Evolutionary conservation across 75 land plant genomes (phyloP).

Genomic region (Selaginella tamariscina): DNA sequence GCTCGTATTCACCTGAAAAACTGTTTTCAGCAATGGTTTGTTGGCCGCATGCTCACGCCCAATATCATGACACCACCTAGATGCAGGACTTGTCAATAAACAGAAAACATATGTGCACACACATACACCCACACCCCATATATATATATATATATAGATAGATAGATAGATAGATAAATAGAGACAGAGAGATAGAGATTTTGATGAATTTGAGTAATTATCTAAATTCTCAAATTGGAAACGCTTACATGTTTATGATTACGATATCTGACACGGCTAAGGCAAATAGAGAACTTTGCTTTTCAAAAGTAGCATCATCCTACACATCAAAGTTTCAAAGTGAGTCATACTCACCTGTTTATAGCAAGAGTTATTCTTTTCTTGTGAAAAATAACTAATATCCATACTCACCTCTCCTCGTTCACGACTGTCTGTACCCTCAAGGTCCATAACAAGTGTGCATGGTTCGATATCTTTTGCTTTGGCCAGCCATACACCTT

Average conservation of each 20-base stretch:
- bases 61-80: conserved; percentile 13
- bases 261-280: conserved; percentile 7
- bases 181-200: no score
- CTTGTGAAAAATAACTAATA: not conserved
- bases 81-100: not conserved
- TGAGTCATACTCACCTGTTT: not conserved
- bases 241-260: conserved; percentile 5
- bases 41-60: conserved; percentile 10
- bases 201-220: no score
- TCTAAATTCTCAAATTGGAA: no score
- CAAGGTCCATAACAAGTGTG: conserved; percentile 5
- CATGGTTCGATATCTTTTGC: conserved; percentile 2
- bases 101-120: not conserved
- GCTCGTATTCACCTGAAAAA: conserved; percentile 5
- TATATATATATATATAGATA: no score
- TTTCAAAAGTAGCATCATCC: conserved; percentile 12
- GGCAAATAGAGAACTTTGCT: conserved; percentile 8
- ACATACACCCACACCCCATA: no score
- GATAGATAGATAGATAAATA: no score
- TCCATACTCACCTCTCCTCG: conserved; percentile 7
- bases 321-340: not conserved
- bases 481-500: conserved; percentile 11
- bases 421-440: conserved; percentile 5
- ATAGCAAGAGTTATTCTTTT: not conserved
- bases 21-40: conserved; percentile 7